Percentiles rank a stretch among this genome's conserved stretches.
Evolutionary conservation across 1,284 basidiomycete species (phyloP).

Genomic region (Fomes fomentarius): DNA sequence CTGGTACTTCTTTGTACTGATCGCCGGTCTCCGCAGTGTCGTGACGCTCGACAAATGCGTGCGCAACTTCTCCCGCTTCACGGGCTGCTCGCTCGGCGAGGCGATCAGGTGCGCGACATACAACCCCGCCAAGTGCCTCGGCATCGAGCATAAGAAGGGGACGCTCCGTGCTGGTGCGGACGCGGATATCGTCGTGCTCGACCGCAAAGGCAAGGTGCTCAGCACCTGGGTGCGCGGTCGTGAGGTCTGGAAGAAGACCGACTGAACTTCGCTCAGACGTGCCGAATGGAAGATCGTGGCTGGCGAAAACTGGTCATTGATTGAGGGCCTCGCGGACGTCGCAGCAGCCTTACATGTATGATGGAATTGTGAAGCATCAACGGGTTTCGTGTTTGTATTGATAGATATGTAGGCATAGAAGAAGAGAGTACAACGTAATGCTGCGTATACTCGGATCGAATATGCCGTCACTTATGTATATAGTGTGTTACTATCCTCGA

Average conservation of each 20-base stretch:
- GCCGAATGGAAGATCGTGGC: too few species aligned
- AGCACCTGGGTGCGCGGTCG: constrained; percentile 84
- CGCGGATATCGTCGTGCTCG: constrained; percentile 82
- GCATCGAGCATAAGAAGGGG: constrained; percentile 80
- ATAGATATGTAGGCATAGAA: too few species aligned
- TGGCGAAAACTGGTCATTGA: background rate
- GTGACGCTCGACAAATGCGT: constrained; percentile 84
- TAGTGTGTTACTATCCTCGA: too few species aligned
- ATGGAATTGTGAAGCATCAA: too few species aligned
- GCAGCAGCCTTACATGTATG: background rate
- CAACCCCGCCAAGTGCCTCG: constrained; percentile 83
- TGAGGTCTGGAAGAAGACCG: constrained; percentile 58
- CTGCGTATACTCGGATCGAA: background rate
- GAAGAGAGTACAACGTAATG: too few species aligned
- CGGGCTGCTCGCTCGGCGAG: constrained; percentile 79
- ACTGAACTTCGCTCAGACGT: background rate
- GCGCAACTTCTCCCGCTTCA: constrained; percentile 82
- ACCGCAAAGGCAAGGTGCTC: constrained; percentile 67
- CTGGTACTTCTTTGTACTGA: too few species aligned
- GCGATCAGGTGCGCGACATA: constrained; percentile 85
- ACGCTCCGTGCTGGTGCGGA: constrained; percentile 79
- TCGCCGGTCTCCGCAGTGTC: constrained; percentile 49
- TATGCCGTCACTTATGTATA: too few species aligned
- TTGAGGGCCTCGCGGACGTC: background rate
- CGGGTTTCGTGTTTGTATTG: too few species aligned